A percentile compares a stretch with the other conserved stretches of the same genome.
phyloP scores from a whole-genome alignment of 2,329 filamentous ascomycete species.

The Phyllosticta paracitricarpa region DNA sequence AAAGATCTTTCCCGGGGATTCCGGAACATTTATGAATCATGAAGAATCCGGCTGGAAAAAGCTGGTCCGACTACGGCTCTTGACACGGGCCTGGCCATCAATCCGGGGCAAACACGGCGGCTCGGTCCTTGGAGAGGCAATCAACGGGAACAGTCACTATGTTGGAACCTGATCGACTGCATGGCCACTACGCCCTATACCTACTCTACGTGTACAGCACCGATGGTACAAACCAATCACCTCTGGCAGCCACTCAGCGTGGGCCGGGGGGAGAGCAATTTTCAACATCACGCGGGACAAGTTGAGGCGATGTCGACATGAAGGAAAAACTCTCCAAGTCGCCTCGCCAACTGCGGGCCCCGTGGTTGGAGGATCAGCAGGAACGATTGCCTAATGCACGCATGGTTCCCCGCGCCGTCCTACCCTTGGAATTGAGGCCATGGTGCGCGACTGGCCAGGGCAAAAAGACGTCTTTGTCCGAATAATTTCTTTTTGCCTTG shows the following conservation, averaged over 20 bases:
- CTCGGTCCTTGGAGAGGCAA: background rate
- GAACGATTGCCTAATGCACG: conserved; percentile 4
- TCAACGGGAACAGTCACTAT: background rate
- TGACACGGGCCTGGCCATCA: background rate
- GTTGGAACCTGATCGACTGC: background rate
- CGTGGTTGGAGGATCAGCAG: conserved; percentile 7
- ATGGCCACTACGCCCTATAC: background rate
- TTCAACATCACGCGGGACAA: background rate
- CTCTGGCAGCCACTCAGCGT: background rate
- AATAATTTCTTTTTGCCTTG: background rate
- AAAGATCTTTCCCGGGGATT: background rate
- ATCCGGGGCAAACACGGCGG: background rate
- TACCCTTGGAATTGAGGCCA: conserved; percentile 5
- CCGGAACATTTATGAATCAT: background rate
- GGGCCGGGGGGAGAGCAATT: background rate
- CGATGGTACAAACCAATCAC: background rate
- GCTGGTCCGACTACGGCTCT: background rate
- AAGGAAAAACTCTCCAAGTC: background rate
- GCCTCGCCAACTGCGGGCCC: conserved; percentile 1
- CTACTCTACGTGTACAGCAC: background rate
- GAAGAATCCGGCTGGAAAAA: background rate
- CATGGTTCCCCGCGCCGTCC: background rate
- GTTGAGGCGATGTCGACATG: background rate
- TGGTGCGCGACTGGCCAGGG: background rate
- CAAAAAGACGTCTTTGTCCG: background rate